Evolutionary conservation across 148 eudicot genomes (phyloP).

Genomic region (Tetragonia tetragonoides): DNA sequence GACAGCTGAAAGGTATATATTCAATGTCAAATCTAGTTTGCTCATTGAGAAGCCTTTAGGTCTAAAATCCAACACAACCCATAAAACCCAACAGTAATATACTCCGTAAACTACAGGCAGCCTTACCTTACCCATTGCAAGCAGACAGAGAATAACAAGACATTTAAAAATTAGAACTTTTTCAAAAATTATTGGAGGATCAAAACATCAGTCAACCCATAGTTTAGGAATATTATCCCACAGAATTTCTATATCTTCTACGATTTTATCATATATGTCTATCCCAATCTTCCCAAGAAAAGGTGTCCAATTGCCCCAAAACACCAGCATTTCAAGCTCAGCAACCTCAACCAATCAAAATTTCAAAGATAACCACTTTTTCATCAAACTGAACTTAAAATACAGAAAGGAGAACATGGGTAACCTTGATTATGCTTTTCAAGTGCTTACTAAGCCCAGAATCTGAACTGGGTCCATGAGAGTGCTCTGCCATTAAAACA

Average conservation of each 20-base stretch:
- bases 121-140: not conserved
- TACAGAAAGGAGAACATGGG: not conserved
- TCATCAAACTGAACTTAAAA: not conserved
- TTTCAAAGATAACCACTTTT: not conserved
- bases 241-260: not conserved
- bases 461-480: slow-evolving; percentile 66
- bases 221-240: not conserved
- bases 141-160: not conserved
- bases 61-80: not conserved
- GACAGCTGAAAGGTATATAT: no score
- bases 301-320: not conserved
- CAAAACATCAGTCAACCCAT: not conserved
- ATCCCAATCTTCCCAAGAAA: not conserved
- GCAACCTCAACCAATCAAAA: not conserved
- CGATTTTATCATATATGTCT: not conserved
- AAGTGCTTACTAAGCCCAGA: slow-evolving; percentile 94
- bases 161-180: no score
- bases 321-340: not conserved
- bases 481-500: slow-evolving; percentile 56
- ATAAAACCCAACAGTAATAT: not conserved
- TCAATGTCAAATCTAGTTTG: no score
- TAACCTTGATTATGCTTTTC: slow-evolving; percentile 84
- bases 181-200: no score
- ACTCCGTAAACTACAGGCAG: no score
- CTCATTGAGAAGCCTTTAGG: not conserved